Percentiles rank a stretch among this genome's conserved stretches.
These are phyloP conservation scores for Colletotrichum sp. DNA, from an alignment of 2,329 filamentous ascomycete species.

Conservation along the genomic window DNA sequence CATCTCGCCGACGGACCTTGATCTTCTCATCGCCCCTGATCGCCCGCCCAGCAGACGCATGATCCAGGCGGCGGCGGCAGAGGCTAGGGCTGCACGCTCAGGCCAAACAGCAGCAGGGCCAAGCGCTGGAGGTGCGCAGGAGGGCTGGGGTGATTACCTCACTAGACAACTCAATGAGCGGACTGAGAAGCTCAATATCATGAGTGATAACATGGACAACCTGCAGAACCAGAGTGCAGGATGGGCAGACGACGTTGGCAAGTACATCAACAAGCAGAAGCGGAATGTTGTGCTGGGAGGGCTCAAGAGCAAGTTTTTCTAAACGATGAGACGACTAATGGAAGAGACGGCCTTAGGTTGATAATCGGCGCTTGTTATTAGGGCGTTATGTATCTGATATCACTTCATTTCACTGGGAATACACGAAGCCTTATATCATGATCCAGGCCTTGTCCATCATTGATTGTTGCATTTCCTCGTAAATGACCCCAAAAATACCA, in stretches of 20 bases:
- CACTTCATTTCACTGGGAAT: neutral
- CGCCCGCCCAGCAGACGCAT: constrained; percentile 89
- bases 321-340: constrained; percentile 5
- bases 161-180: constrained; percentile 87
- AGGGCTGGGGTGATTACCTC: constrained; percentile 81
- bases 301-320: constrained; percentile 64
- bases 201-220: constrained; percentile 84
- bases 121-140: constrained; percentile 40
- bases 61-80: constrained; percentile 78
- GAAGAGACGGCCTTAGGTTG: neutral
- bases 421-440: neutral
- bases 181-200: constrained; percentile 83
- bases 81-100: constrained; percentile 65
- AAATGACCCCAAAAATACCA: neutral
- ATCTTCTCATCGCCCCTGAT: constrained; percentile 86
- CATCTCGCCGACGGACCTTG: constrained; percentile 84
- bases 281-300: constrained; percentile 78
- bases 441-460: neutral
- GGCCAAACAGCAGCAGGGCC: constrained; percentile 30
- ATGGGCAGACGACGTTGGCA: constrained; percentile 88
- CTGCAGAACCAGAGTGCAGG: constrained; percentile 80
- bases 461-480: neutral
- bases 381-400: neutral
- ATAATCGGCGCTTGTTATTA: neutral
- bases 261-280: constrained; percentile 88